Percentiles rank a stretch among this genome's conserved stretches.
Conservation (phyloP, 2,329 filamentous ascomycete species). For the Beauveria scarabaeidicola region DNA sequence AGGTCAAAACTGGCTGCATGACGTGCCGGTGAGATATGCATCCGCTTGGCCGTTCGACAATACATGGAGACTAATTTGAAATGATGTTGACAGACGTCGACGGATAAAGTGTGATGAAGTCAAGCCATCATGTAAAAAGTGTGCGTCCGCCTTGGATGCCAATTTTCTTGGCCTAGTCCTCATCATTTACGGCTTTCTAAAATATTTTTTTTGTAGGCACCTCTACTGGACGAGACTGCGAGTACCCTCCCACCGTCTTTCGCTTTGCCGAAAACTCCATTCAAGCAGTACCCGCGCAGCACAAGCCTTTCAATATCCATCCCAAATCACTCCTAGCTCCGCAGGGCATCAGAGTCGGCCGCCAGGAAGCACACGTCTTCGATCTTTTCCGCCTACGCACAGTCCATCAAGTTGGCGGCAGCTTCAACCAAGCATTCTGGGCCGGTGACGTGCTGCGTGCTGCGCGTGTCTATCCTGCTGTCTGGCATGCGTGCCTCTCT, state of each 20-base stretch:
- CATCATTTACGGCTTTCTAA: not conserved
- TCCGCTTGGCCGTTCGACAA: not conserved
- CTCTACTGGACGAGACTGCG: not conserved
- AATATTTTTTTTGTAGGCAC: not conserved
- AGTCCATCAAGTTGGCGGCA: conserved; percentile 2
- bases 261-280: not conserved
- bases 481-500: conserved; percentile 6
- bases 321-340: not conserved
- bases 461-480: not conserved
- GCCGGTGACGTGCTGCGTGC: not conserved
- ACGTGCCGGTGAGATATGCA: conserved; percentile 1
- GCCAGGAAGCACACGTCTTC: not conserved
- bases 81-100: not conserved
- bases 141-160: not conserved
- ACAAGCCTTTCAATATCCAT: not conserved
- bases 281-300: not conserved
- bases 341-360: not conserved
- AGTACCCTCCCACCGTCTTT: not conserved
- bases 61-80: not conserved
- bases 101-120: conserved; percentile 7
- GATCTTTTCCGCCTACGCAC: conserved; percentile 4
- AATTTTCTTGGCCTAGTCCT: not conserved
- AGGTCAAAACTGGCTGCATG: conserved; percentile 7
- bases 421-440: conserved; percentile 7
- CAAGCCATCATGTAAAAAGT: conserved; percentile 4